These are phyloP conservation scores for Penicillium paxilli DNA, from an alignment of 495 filamentous ascomycete species.

Conservation along the genomic window DNA sequence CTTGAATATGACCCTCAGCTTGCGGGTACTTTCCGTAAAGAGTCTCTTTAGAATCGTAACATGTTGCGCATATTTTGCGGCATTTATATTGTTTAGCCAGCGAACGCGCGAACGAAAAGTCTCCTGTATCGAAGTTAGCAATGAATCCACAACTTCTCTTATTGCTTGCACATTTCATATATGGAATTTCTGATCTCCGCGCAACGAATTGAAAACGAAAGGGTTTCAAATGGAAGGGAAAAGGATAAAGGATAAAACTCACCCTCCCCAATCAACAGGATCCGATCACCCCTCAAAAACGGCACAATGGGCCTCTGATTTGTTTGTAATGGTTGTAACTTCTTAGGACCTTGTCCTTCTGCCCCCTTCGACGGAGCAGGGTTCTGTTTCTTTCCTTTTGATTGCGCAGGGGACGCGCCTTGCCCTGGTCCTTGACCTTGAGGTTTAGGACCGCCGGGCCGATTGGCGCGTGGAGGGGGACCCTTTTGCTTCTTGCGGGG, in stretches of 20 bases:
- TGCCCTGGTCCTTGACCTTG: not conserved
- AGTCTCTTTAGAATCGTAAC: slow-evolving; percentile 55
- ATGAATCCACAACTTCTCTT: no score
- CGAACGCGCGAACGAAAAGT: slow-evolving; percentile 85
- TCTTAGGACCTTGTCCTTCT: slow-evolving; percentile 5
- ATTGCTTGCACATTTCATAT: no score
- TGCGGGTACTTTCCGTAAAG: slow-evolving; percentile 77
- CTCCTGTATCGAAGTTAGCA: slow-evolving; percentile 44
- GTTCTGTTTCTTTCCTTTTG: not conserved
- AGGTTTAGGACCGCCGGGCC: slow-evolving; percentile 9
- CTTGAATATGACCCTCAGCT: slow-evolving; percentile 57
- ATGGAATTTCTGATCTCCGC: no score
- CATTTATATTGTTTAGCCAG: slow-evolving; percentile 72
- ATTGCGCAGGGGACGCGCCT: not conserved
- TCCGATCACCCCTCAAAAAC: slow-evolving; percentile 67
- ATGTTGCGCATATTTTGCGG: slow-evolving; percentile 62
- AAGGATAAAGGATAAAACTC: no score
- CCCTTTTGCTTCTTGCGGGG: slow-evolving; percentile 26
- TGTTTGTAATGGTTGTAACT: slow-evolving; percentile 17
- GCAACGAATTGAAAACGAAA: no score
- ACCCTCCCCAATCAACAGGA: slow-evolving; percentile 89
- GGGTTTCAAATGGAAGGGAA: no score
- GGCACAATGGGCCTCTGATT: slow-evolving; percentile 64
- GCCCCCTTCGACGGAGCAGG: not conserved
- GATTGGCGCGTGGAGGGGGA: slow-evolving; percentile 6